A percentile compares a stretch with the other conserved stretches of the same genome.
phyloP scores from a whole-genome alignment of 2,329 filamentous ascomycete genomes.

The Penicillium griseofulvum region DNA sequence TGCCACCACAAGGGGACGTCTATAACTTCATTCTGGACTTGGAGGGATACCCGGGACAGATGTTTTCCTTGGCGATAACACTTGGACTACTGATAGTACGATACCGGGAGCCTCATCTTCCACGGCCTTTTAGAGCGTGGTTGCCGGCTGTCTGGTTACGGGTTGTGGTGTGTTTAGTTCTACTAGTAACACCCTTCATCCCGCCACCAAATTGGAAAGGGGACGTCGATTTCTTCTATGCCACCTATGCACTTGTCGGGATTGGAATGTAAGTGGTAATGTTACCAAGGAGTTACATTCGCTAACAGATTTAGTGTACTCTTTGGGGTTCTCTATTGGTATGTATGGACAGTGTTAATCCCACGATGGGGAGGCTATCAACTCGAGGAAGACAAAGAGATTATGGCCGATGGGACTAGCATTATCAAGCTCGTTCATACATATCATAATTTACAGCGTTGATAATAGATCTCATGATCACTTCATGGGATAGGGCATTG shows the following conservation, averaged over 20 bases:
- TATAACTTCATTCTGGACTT: slow-evolving; percentile 73
- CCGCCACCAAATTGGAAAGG: slow-evolving; percentile 52
- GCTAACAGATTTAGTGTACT: slow-evolving; percentile 48
- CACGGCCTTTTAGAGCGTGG: slow-evolving; percentile 66
- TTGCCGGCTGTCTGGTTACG: slow-evolving; percentile 57
- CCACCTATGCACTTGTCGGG: slow-evolving; percentile 54
- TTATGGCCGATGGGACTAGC: slow-evolving; percentile 64
- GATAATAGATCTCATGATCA: background rate
- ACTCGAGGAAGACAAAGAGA: slow-evolving; percentile 60
- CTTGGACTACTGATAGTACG: slow-evolving; percentile 62
- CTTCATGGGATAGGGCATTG: no score
- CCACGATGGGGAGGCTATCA: slow-evolving; percentile 60
- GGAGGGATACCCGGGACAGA: slow-evolving; percentile 64
- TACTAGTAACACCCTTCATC: slow-evolving; percentile 63
- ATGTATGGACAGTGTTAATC: slow-evolving; percentile 61
- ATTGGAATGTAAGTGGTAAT: slow-evolving; percentile 41
- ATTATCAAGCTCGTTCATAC: slow-evolving; percentile 57
- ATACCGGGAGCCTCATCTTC: slow-evolving; percentile 57
- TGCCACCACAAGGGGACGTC: slow-evolving; percentile 63
- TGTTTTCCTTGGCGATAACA: slow-evolving; percentile 58
- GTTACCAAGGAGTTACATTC: no score
- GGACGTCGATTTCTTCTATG: slow-evolving; percentile 51
- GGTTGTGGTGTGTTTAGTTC: slow-evolving; percentile 52
- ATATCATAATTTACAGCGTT: slow-evolving; percentile 2
- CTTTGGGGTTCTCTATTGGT: slow-evolving; percentile 66